Base-by-base conservation (phyloP, 176 grass and related monocot genomes). In the Melocanna baccifera region DNA sequence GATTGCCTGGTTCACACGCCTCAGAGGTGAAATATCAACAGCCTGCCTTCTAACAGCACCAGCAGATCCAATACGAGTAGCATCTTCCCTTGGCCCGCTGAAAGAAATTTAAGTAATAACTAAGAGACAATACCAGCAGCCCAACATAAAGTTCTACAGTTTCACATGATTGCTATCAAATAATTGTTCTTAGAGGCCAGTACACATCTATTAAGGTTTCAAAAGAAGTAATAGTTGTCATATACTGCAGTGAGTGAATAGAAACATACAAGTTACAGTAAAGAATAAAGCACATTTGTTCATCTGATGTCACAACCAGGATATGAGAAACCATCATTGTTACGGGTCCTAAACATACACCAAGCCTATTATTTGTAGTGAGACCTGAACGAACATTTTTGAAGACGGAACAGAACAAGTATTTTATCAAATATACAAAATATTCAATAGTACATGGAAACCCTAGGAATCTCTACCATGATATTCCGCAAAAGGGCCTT, bases 11-110 rank as follows among this genome's bases (percentile, higher is more conserved):
- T 93, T 93, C 39, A 93, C 91, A 37, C 91, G 75, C 58, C 91
- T 82, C 3, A 93, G 79, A 36, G 91, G 91, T n/a, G 91, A 93
- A 82, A 93, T 93, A 91, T 93, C 91, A 41, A 93, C 88, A 51
- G 91, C 91, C 83, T 93, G 91, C 12, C 88, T 84, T 56, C 91
- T 88, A 22, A 93, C 91, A 62, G 76, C 88, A 80, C 88, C 91
- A 64, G 91, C 91, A 51, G 91, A 93, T 1, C 91, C 91, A 68
- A 93, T 93, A n/a, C 91, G 86, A 19, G 87, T 93, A 16, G 91
- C 91, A 87, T 93, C 91, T 72, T 93, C 91, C 6, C 91, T 58
- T 22, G 91, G 91, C 0, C 91, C 91, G 29, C 91, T 93, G 51
- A 32, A 53, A 37, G 71, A 78, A 32, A 73, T 40, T 3, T n/a